phyloP scores from a whole-genome alignment of 345 rosid genomes.

The Trapa bicornis region DNA sequence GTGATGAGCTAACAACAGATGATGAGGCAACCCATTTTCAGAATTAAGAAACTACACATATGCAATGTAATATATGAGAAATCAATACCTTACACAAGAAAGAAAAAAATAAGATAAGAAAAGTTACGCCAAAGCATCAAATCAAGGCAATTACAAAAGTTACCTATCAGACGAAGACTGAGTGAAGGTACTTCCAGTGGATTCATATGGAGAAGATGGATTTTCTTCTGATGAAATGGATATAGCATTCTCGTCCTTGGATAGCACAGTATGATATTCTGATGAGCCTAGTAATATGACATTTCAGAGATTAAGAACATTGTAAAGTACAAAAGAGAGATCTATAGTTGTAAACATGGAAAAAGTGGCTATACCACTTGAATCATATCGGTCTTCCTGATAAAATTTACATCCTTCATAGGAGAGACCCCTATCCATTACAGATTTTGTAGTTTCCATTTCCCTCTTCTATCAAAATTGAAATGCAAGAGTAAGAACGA shows the following conservation, averaged over 20 bases:
- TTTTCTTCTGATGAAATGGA: conserved; percentile 14
- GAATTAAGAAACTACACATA: neutral
- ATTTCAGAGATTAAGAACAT: conserved; percentile 10
- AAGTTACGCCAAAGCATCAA: neutral
- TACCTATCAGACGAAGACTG: conserved; percentile 24
- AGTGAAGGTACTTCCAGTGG: conserved; percentile 13
- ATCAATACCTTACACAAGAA: neutral
- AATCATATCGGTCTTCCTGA: conserved; percentile 5
- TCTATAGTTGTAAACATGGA: conserved; percentile 2
- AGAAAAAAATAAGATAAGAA: too few relatives aligned
- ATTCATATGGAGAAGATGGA: conserved; percentile 11
- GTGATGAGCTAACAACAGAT: neutral
- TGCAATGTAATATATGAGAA: neutral
- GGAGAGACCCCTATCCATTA: conserved; percentile 4
- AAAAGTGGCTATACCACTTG: conserved; percentile 20
- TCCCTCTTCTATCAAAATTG: conserved; percentile 23
- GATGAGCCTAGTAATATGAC: neutral
- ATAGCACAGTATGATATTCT: conserved; percentile 13
- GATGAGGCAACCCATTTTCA: neutral
- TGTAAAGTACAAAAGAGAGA: conserved; percentile 9
- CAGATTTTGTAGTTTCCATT: conserved; percentile 20
- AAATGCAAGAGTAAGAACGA: neutral
- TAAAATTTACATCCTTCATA: conserved; percentile 6
- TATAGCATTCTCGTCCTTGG: conserved; percentile 20
- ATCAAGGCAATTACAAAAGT: conserved; percentile 5